These are phyloP conservation scores for Trichophyton simii DNA, from an alignment of 2,329 filamentous ascomycete genomes.

Conservation along the genomic window DNA sequence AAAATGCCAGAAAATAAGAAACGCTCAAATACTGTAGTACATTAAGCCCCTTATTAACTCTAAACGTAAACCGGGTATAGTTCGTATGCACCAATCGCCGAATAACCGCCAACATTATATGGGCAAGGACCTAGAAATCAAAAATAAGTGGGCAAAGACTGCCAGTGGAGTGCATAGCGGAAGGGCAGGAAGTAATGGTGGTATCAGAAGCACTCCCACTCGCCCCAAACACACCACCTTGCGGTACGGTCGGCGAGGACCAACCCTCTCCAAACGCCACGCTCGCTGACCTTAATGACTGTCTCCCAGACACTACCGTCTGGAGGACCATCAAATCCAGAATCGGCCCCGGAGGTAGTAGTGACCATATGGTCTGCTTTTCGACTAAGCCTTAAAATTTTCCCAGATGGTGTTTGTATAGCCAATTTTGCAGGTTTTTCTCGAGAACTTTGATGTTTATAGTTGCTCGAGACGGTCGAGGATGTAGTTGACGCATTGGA, in stretches of 20 bases:
- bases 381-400: constrained; percentile 61
- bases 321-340: constrained; percentile 25
- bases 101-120: background rate
- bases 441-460: constrained; percentile 13
- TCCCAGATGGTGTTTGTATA: constrained; percentile 85
- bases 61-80: constrained; percentile 4
- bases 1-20: background rate
- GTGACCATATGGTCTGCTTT: constrained; percentile 36
- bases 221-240: constrained; percentile 57
- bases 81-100: constrained; percentile 6
- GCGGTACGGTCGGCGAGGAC: constrained; percentile 54
- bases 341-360: constrained; percentile 21
- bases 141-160: constrained; percentile 1
- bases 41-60: background rate
- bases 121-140: constrained; percentile 1
- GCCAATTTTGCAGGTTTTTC: constrained; percentile 89
- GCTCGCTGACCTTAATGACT: constrained; percentile 54
- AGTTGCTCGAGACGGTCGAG: constrained; percentile 37
- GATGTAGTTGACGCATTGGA: constrained; percentile 24
- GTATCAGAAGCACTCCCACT: constrained; percentile 48
- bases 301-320: constrained; percentile 53
- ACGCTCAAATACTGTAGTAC: constrained; percentile 4
- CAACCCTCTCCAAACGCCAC: constrained; percentile 49
- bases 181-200: background rate
- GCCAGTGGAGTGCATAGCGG: background rate